phyloP scores from a whole-genome alignment of 2,329 filamentous ascomycete genomes.

The Hyphodiscus sp. region DNA sequence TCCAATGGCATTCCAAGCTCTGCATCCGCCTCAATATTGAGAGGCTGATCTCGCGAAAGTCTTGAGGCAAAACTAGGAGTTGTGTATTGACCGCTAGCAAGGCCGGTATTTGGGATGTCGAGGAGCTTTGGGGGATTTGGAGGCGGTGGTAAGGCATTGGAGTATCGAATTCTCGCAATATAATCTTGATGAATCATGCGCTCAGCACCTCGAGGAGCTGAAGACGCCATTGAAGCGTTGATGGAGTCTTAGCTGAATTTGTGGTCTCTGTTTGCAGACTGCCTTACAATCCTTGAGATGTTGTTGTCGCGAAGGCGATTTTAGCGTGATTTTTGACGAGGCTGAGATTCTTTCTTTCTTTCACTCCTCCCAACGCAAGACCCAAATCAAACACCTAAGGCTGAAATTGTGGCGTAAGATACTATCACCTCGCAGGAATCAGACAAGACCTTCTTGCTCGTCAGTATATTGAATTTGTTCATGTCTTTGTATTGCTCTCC shows the following conservation, averaged over 20 bases:
- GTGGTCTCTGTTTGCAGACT: neutral
- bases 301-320: conserved; percentile 5
- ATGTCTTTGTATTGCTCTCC: too few relatives aligned
- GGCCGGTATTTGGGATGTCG: conserved; percentile 89
- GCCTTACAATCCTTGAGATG: conserved; percentile 2
- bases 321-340: conserved; percentile 4
- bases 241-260: conserved; percentile 1
- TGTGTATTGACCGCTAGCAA: conserved; percentile 82
- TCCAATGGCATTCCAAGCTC: conserved; percentile 98
- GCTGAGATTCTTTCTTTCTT: conserved; percentile 1
- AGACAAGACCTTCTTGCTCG: too few relatives aligned
- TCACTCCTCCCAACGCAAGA: too few relatives aligned
- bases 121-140: conserved; percentile 94
- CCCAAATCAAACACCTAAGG: too few relatives aligned
- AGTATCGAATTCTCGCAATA: conserved; percentile 91
- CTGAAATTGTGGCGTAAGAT: too few relatives aligned
- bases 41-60: conserved; percentile 80
- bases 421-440: too few relatives aligned
- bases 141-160: conserved; percentile 90
- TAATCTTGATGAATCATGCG: conserved; percentile 84
- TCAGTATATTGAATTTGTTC: too few relatives aligned
- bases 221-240: conserved; percentile 23
- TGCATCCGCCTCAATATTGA: conserved; percentile 95
- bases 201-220: conserved; percentile 19
- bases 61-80: conserved; percentile 84